A percentile compares a stretch with the other conserved stretches of the same genome.
Conservation (phyloP, 768 basidiomycete species). For the Amylocystis lapponica region DNA sequence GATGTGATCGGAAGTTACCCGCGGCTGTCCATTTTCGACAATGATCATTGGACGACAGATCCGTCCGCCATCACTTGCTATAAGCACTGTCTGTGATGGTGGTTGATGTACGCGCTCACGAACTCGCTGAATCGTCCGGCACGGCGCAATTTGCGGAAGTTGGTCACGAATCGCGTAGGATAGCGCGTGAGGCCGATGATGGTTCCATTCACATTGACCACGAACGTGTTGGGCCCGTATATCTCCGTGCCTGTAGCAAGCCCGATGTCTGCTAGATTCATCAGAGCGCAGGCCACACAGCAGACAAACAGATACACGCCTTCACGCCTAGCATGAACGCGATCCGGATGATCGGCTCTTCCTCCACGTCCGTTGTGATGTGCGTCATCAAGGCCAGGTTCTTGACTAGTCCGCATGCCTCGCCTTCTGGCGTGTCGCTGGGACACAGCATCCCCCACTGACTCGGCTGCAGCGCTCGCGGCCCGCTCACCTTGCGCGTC, state of each 20-base stretch:
- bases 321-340: conserved; percentile 98
- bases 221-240: conserved; percentile 86
- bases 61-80: conserved; percentile 94
- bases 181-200: conserved; percentile 90
- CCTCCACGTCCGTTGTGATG: conserved; percentile 98
- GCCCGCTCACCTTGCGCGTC: conserved; percentile 97
- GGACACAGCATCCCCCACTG: conserved; percentile 99
- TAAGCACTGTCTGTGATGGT: conserved; percentile 94
- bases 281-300: conserved; percentile 8
- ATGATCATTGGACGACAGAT: conserved; percentile 98
- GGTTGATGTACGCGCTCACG: conserved; percentile 92
- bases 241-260: conserved; percentile 93
- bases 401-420: conserved; percentile 97
- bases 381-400: conserved; percentile 99
- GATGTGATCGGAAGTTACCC: conserved; percentile 78
- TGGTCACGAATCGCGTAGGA: conserved; percentile 78
- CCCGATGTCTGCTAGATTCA: conserved; percentile 72
- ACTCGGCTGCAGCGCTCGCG: conserved; percentile 92
- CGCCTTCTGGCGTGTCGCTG: conserved; percentile 98
- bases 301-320: conserved; percentile 39
- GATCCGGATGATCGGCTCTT: conserved; percentile 85
- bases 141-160: conserved; percentile 89
- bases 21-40: conserved; percentile 74
- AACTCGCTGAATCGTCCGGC: conserved; percentile 93
- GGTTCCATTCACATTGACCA: conserved; percentile 95